These are phyloP conservation scores for Aureobasidium sp. DNA, from an alignment of 2,329 filamentous ascomycete species.

Conservation along the genomic window DNA sequence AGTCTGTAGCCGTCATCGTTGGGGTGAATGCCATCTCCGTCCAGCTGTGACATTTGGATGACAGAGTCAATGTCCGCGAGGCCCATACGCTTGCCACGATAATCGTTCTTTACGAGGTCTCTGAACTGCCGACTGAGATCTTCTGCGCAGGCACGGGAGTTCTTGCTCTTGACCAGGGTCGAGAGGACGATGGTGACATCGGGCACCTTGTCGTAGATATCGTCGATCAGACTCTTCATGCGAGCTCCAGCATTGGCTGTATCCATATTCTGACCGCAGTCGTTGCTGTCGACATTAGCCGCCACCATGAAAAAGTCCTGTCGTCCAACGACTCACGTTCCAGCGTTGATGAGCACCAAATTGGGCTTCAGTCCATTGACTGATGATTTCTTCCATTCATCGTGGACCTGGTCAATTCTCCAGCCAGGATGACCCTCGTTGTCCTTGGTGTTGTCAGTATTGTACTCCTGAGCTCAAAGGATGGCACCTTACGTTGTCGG, in stretches of 20 bases:
- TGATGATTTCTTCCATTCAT: background rate
- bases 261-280: background rate
- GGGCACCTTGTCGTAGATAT: background rate
- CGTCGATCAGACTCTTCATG: background rate
- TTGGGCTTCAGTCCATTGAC: background rate
- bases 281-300: background rate
- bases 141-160: background rate
- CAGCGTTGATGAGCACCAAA: background rate
- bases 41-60: background rate
- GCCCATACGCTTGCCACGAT: background rate
- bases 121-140: background rate
- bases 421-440: background rate
- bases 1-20: background rate
- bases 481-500: background rate
- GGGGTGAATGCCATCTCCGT: background rate
- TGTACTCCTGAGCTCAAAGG: background rate
- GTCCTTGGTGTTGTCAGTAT: background rate
- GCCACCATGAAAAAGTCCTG: no score
- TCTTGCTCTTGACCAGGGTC: background rate
- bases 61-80: background rate
- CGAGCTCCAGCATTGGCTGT: background rate
- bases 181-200: background rate
- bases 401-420: background rate
- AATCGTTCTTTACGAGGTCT: background rate
- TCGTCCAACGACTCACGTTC: no score